A percentile compares a stretch with the other conserved stretches of the same genome.
Conservation (phyloP, 345 rosid genomes). For the rapeseed (Brassica napus) region Da-Ae NC_063451.1:36544001-36544500, state of each 20-base stretch:
- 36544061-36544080: background rate
- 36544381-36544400: conserved; percentile 46
- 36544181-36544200: conserved; percentile 1
- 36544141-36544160: background rate
- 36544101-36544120: background rate
- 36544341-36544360: conserved; percentile 71
- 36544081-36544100: background rate
- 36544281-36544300: conserved; percentile 11
- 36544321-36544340: conserved; percentile 37
- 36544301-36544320: conserved; percentile 2
- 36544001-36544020: background rate
- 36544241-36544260: background rate
- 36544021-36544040: background rate
- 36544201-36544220: background rate
- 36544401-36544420: conserved; percentile 86
- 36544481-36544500: conserved; percentile 60
- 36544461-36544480: conserved; percentile 44
- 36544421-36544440: conserved; percentile 89
- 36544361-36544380: conserved; percentile 77
- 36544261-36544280: background rate
- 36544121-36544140: background rate
- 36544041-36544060: background rate
- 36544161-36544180: background rate
- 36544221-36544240: background rate
- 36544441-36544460: conserved; percentile 59